phyloP scores from a whole-genome alignment of 106 monocot species.

The Dendrobium officinale region DNA sequence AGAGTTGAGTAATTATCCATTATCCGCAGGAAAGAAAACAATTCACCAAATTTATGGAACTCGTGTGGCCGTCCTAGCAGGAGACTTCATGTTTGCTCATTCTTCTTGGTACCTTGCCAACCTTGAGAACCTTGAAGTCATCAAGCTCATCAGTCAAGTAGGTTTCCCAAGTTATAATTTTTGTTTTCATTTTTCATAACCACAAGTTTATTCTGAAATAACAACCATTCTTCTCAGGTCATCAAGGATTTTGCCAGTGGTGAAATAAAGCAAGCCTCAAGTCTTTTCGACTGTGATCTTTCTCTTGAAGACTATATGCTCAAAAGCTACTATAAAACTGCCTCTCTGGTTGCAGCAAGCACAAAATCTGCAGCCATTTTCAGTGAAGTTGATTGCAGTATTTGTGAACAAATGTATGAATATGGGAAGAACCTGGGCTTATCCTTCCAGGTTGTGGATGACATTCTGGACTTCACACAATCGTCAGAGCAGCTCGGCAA shows the following conservation, averaged over 20 bases:
- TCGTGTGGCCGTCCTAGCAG: constrained; percentile 82
- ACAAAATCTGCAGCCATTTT: constrained; percentile 90
- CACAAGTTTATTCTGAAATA: background rate
- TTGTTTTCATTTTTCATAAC: background rate
- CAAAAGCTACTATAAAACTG: constrained; percentile 97
- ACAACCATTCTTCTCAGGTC: constrained; percentile 36
- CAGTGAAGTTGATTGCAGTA: constrained; percentile 29
- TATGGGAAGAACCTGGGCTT: constrained; percentile 91
- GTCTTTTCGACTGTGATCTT: constrained; percentile 65
- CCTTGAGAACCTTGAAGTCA: constrained; percentile 88
- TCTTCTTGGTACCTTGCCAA: constrained; percentile 98
- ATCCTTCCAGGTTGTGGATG: constrained; percentile 91
- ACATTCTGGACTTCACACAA: constrained; percentile 92
- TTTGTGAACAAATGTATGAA: constrained; percentile 75
- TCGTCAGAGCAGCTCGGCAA: constrained; percentile 89
- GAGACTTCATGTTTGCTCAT: constrained; percentile 98
- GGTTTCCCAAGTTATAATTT: background rate
- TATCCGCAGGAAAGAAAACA: constrained; percentile 77
- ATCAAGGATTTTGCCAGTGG: constrained; percentile 99
- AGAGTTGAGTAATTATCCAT: background rate
- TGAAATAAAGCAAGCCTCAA: constrained; percentile 93
- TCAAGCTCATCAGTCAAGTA: constrained; percentile 98
- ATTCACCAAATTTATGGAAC: constrained; percentile 92
- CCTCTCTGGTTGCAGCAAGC: constrained; percentile 80
- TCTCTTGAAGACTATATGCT: constrained; percentile 81